Base-by-base conservation (phyloP, 192 early-diverging fungal species). In the Geranomyces michiganensis region DNA sequence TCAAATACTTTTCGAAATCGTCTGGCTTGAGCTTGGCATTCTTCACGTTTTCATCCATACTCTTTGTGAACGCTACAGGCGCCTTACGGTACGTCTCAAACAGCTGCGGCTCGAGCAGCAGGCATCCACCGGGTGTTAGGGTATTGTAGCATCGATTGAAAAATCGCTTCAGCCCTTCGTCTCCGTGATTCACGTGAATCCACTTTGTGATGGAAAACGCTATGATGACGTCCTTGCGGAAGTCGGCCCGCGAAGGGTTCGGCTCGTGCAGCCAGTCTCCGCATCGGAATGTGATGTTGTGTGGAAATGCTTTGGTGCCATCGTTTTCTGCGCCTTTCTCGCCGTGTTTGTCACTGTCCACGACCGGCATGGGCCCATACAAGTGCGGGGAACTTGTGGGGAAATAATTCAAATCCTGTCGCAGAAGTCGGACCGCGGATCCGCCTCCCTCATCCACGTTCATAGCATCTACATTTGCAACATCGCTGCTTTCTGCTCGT, bases 101-200 rank as follows among this genome's bases (percentile, higher is more conserved):
- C 0, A 76, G 72, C 65, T 94, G 93, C 5, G 88, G 85, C 75
- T 94, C 93, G 27, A 94, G 49, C 26, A 94, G 62, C 53, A 94
- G 83, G 9, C 72, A 45, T 1, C 93, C 93, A 0, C 87, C 89
- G 0, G 75, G 78, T 0, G 70, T 65, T 10, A 94, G 68, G 19
- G 74, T 75, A 0, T 78, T 41, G 69, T 88, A 90, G 7, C 84
- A 79, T 67, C 88, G 91, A 47, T 76, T 67, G 67, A 94, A 92
- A 56, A 93, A 92, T 27, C 58, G 46, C 41, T 84, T 74, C 13
- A 94, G 44, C 1, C 90, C 92, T 9, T 74, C 68, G 67, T 94
- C 93, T 0, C 91, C 92, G 22, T 83, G 65, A 68, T 90, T 83
- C 19, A 94, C 75, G 61, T 94, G 93, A 51, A 94, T 90, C 92